phyloP scores from a whole-genome alignment of 2,329 filamentous ascomycete species.

The Pseudogymnoascus sp. region DNA sequence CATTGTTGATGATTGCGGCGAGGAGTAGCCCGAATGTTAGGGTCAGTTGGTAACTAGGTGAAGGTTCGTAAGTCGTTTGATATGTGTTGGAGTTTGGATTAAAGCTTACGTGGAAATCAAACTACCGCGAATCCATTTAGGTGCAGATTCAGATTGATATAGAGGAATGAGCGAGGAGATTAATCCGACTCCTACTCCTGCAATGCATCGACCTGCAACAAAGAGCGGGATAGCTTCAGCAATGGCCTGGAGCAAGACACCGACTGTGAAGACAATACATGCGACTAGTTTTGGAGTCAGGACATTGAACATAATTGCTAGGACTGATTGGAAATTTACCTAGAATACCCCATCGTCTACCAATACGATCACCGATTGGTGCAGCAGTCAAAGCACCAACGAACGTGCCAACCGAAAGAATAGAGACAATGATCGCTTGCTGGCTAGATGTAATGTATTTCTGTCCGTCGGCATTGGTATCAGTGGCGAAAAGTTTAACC shows the following conservation, averaged over 20 bases:
- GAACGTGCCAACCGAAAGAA: conserved; percentile 70
- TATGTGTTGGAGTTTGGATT: conserved; percentile 38
- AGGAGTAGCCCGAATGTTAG: conserved; percentile 64
- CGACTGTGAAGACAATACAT: conserved; percentile 57
- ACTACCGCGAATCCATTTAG: conserved; percentile 68
- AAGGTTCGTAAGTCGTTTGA: conserved; percentile 33
- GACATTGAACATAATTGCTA: not conserved
- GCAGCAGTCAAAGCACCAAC: conserved; percentile 62
- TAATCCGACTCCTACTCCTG: conserved; percentile 60
- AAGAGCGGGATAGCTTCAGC: conserved; percentile 51
- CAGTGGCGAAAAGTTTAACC: too few species aligned
- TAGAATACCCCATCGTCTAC: conserved; percentile 53
- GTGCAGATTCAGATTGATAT: conserved; percentile 70
- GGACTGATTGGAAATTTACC: not conserved
- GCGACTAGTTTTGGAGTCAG: conserved; percentile 40
- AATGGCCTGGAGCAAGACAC: conserved; percentile 62
- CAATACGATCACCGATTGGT: conserved; percentile 56
- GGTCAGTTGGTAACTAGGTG: conserved; percentile 45
- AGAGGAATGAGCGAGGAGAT: conserved; percentile 64
- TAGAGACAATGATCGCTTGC: conserved; percentile 59
- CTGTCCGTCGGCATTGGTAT: too few species aligned
- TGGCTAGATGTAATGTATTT: too few species aligned
- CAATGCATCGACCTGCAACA: conserved; percentile 52
- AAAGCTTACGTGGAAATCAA: conserved; percentile 38
- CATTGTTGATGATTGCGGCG: conserved; percentile 59